A percentile compares a stretch with the other conserved stretches of the same genome.
phyloP scores from a whole-genome alignment of 1,284 basidiomycete species.

The Heterobasidion annosum region DNA sequence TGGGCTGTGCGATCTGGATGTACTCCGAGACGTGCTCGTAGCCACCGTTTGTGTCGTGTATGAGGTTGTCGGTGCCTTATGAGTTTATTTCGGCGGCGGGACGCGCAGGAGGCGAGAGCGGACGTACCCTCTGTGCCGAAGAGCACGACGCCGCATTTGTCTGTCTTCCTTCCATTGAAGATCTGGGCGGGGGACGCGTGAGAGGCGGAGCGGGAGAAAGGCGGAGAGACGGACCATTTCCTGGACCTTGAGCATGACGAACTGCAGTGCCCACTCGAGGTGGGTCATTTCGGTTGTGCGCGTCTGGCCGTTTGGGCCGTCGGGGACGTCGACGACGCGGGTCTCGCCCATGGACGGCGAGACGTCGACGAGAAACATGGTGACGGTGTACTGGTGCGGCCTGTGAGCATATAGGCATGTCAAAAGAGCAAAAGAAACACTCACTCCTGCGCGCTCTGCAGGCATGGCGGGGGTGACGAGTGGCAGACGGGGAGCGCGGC shows the following conservation, averaged over 20 bases:
- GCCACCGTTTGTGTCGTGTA: conserved; percentile 52
- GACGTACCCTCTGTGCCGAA: conserved; percentile 72
- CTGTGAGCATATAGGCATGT: background rate
- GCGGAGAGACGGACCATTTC: conserved; percentile 59
- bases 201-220: background rate
- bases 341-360: conserved; percentile 77
- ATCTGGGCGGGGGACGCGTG: conserved; percentile 42
- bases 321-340: conserved; percentile 48
- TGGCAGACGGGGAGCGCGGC: conserved; percentile 16
- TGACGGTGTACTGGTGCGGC: conserved; percentile 58
- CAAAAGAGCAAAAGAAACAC: background rate
- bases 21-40: conserved; percentile 77
- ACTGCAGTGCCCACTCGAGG: conserved; percentile 78
- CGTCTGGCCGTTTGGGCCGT: conserved; percentile 40
- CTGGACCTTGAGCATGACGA: conserved; percentile 81
- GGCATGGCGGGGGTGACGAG: conserved; percentile 35
- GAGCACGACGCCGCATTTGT: conserved; percentile 79
- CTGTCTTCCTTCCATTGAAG: conserved; percentile 84
- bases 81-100: background rate
- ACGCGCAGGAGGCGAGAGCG: background rate
- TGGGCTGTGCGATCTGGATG: conserved; percentile 73
- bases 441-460: conserved; percentile 67
- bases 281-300: conserved; percentile 57
- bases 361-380: conserved; percentile 82
- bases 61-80: conserved; percentile 67